Conservation (phyloP, 352 stramenopile species). For the Hyphochytrium catenoides region DNA sequence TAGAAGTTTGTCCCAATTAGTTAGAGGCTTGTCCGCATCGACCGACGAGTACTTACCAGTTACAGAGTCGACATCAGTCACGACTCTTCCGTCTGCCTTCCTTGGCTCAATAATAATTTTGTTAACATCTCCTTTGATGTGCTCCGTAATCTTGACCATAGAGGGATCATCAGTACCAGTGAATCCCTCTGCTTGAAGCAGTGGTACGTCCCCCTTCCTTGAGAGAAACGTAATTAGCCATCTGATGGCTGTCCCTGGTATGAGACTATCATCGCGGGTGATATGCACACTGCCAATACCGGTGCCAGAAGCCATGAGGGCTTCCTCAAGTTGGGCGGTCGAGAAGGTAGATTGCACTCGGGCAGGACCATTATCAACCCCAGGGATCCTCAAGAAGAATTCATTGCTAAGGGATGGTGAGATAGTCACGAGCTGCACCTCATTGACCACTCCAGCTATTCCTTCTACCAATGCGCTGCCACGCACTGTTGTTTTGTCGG, state of each 20-base stretch:
- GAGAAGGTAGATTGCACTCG: too few species aligned
- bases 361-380: too few species aligned
- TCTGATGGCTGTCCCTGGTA: too few species aligned
- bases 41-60: too few species aligned
- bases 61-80: slow-evolving; percentile 58
- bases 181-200: slow-evolving; percentile 17
- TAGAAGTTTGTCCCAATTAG: too few species aligned
- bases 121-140: slow-evolving; percentile 76
- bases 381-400: too few species aligned
- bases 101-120: slow-evolving; percentile 82
- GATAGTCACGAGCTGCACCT: slow-evolving; percentile 72
- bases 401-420: too few species aligned
- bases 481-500: slow-evolving; percentile 58
- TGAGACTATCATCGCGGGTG: slow-evolving; percentile 21
- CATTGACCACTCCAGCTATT: slow-evolving; percentile 80
- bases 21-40: too few species aligned
- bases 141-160: slow-evolving; percentile 46
- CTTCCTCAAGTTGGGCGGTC: too few species aligned
- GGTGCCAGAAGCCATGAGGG: too few species aligned
- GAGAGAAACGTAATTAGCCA: slow-evolving; percentile 66
- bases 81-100: slow-evolving; percentile 61
- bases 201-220: slow-evolving; percentile 41
- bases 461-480: slow-evolving; percentile 56
- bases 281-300: slow-evolving; percentile 30
- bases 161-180: slow-evolving; percentile 17